Evolutionary conservation across 179 eudicot genomes (phyloP).

Genomic region (Sideroxylon spinosum): DNA sequence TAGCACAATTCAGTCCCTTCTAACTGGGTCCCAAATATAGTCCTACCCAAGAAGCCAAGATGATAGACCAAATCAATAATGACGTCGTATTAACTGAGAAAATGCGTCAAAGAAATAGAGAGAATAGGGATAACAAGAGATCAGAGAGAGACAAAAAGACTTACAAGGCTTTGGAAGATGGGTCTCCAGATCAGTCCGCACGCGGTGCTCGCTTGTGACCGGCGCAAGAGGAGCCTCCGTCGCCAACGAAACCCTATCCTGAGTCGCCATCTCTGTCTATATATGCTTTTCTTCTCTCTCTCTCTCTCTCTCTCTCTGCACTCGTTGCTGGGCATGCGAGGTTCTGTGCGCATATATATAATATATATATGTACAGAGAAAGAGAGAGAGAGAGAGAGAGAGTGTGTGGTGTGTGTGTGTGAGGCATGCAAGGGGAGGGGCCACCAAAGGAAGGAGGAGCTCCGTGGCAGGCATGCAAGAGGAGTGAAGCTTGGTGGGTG

Average conservation of each 20-base stretch:
- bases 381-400: not conserved
- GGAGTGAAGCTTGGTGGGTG: not conserved
- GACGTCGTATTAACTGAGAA: not conserved
- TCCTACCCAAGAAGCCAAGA: not conserved
- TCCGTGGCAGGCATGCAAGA: constrained; percentile 18
- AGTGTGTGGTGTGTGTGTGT: not conserved
- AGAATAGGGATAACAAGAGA: not conserved
- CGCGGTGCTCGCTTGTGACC: constrained; percentile 41
- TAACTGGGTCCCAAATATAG: not conserved
- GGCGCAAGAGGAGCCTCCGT: constrained; percentile 78
- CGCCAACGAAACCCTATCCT: constrained; percentile 31
- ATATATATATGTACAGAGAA: not conserved
- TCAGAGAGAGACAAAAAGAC: constrained; percentile 2
- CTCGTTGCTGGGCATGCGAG: not conserved
- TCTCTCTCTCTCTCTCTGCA: not conserved
- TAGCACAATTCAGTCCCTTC: not conserved
- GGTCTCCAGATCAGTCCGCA: constrained; percentile 59
- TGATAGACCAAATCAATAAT: not conserved
- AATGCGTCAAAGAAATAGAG: not conserved
- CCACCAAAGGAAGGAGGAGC: not conserved
- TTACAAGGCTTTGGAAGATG: constrained; percentile 73
- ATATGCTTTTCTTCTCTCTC: constrained; percentile 11
- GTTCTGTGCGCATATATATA: not conserved
- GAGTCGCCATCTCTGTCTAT: constrained; percentile 25
- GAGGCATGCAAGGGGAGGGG: not conserved